Evolutionary conservation across 2,329 filamentous ascomycete species (phyloP), one percentile per base, ranked within the genome.

Genomic region (Exophiala phaeomuriformis): DNA sequence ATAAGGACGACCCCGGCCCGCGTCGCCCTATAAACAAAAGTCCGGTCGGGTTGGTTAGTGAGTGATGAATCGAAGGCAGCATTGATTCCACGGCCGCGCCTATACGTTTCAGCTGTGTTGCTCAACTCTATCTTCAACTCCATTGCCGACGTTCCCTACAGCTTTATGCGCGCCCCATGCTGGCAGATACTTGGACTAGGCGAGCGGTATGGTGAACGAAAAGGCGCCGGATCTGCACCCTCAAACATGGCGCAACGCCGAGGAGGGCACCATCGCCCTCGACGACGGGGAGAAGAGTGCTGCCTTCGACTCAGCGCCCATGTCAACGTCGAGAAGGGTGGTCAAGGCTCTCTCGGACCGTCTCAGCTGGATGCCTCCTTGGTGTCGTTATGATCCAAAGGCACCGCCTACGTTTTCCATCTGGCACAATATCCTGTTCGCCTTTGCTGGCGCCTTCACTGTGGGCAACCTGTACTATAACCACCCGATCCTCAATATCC

Each of bases 401-500:
- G 76, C 79, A 51, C 86, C 86, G 5, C 84, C 84, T 0, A 73
- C 76, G 32, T 88, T 91, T 67, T 84, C 80, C 1, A 71, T 88
- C 61, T 72, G 74, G 2, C 72, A 88, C 65, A 90, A 90, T 63
- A 66, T 89, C 41, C 58, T 63, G 10, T 63, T 63, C 42, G 59
- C 49, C 6, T 62, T 61, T 49, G 59, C 78, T 2, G 71, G 72
- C 0, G 77, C 82, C 3, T 82, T 88, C 60, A 88, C 85, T 0
- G 87, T 90, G 4, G 86, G 86, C 12, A 90, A 90, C 61, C 72
- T 91, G 2, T 91, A 91, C 49, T 61, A 61, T 55, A 61, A 59
- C 39, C 86, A 90, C 63, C 86, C 88, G 0, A 86, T 91, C 44
- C 72, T 91, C 28, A 88, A 90, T 64, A 80, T 86, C 47, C 76